phyloP scores from a whole-genome alignment of 441 rosid species.

The Brassica balearica region DNA sequence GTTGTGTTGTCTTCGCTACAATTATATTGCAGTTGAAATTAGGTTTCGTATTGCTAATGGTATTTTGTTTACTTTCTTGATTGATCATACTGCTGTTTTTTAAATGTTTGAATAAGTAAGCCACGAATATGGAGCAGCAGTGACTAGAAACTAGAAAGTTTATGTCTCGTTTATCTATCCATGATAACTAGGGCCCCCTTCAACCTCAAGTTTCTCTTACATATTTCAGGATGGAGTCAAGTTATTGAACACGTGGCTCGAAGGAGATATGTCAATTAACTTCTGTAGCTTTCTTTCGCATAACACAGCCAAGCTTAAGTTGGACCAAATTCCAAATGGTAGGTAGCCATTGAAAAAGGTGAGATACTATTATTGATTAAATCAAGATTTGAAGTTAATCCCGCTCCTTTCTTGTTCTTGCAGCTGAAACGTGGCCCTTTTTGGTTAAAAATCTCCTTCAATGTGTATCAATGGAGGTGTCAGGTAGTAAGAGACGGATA shows the following conservation, averaged over 20 bases:
- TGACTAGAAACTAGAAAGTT: neutral
- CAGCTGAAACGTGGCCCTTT: slow-evolving; percentile 98
- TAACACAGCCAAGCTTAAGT: slow-evolving; percentile 70
- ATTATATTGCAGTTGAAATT: neutral
- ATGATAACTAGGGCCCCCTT: slow-evolving; percentile 21
- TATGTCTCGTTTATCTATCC: neutral
- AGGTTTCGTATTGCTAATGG: slow-evolving; percentile 2
- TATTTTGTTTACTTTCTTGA: slow-evolving; percentile 6
- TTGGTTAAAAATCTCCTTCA: slow-evolving; percentile 68
- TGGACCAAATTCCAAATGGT: slow-evolving; percentile 79
- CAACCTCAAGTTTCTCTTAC: slow-evolving; percentile 9
- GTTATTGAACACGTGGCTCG: slow-evolving; percentile 85
- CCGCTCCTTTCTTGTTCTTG: slow-evolving; percentile 43
- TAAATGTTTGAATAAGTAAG: slow-evolving; percentile 8
- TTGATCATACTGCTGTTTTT: neutral
- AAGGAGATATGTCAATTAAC: slow-evolving; percentile 67
- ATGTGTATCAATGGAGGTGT: slow-evolving; percentile 77
- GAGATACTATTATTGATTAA: slow-evolving; percentile 3
- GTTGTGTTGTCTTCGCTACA: neutral
- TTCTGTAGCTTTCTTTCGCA: slow-evolving; percentile 77
- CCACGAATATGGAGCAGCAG: neutral
- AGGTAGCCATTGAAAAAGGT: slow-evolving; percentile 39
- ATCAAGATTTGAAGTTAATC: slow-evolving; percentile 30
- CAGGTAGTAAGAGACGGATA: slow-evolving; percentile 68
- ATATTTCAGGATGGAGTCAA: slow-evolving; percentile 77